Percentiles rank a stretch among this genome's conserved stretches.
phyloP scores from a whole-genome alignment of 768 basidiomycete species.

The Russula compacta region DNA sequence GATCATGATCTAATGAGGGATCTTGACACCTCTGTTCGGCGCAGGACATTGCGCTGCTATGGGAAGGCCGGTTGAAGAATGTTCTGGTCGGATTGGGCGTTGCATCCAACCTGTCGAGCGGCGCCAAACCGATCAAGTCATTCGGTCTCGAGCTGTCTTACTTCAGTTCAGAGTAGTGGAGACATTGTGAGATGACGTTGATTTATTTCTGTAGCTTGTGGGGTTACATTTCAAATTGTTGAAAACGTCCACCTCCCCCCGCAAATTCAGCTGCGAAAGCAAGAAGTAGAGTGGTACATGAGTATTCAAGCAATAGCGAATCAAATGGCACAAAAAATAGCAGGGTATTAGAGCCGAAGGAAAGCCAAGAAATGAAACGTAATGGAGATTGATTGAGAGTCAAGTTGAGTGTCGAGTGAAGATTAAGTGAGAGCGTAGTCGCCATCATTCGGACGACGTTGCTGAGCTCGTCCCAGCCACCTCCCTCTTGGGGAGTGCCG shows the following conservation, averaged over 20 bases:
- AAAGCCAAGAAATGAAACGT: not conserved
- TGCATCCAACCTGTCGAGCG: slow-evolving; percentile 79
- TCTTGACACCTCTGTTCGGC: slow-evolving; percentile 2
- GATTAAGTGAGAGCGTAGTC: not conserved
- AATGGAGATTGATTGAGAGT: not conserved
- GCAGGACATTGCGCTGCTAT: slow-evolving; percentile 83
- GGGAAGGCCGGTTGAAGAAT: slow-evolving; percentile 88
- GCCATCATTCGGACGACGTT: slow-evolving; percentile 21
- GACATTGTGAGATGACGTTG: not conserved
- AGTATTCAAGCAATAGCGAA: not conserved
- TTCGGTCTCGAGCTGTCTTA: slow-evolving; percentile 92
- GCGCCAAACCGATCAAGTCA: slow-evolving; percentile 79
- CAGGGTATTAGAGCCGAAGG: slow-evolving; percentile 8
- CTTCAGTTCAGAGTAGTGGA: slow-evolving; percentile 55
- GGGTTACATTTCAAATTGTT: not conserved
- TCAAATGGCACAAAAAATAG: slow-evolving; percentile 1
- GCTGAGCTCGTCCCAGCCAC: slow-evolving; percentile 9
- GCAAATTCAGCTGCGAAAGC: not conserved
- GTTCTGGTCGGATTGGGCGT: slow-evolving; percentile 86
- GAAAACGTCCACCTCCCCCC: not conserved
- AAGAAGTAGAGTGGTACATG: not conserved
- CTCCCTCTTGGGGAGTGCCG: slow-evolving; percentile 20
- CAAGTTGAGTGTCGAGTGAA: not conserved
- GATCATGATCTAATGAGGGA: not conserved
- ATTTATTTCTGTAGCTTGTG: not conserved